These are phyloP conservation scores for Leccinellum rugosiceps DNA, from an alignment of 768 basidiomycete species.

Conservation along the genomic window DNA sequence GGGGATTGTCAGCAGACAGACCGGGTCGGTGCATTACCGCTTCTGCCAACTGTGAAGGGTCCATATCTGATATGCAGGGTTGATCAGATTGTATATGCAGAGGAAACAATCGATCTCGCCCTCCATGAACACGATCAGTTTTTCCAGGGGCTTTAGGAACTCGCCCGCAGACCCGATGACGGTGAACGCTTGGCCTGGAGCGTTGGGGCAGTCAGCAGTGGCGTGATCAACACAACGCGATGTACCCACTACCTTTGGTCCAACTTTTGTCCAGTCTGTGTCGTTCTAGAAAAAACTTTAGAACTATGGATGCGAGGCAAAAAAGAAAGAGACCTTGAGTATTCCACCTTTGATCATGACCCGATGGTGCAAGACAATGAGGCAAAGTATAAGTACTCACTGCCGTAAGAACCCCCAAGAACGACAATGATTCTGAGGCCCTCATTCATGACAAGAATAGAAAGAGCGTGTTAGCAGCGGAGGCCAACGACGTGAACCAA, in stretches of 20 bases:
- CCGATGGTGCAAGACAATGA: slow-evolving; percentile 5
- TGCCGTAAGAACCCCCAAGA: slow-evolving; percentile 56
- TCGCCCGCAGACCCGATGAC: slow-evolving; percentile 94
- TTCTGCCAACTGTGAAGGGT: slow-evolving; percentile 74
- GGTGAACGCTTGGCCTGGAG: slow-evolving; percentile 80
- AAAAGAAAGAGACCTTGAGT: slow-evolving; percentile 60
- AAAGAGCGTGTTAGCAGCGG: not conserved
- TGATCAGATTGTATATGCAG: slow-evolving; percentile 13
- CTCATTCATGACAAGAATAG: slow-evolving; percentile 1
- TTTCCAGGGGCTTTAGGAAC: slow-evolving; percentile 81
- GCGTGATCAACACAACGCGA: not conserved
- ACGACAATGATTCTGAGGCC: slow-evolving; percentile 42
- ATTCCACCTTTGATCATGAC: slow-evolving; percentile 93
- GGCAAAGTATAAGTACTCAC: slow-evolving; percentile 22
- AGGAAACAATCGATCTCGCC: slow-evolving; percentile 39
- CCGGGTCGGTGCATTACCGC: slow-evolving; percentile 51
- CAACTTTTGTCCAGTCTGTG: slow-evolving; percentile 79
- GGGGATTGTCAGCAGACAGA: not conserved
- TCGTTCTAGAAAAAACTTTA: slow-evolving; percentile 70
- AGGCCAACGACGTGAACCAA: not conserved
- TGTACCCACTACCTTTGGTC: slow-evolving; percentile 66
- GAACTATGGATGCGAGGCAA: not conserved
- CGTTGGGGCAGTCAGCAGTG: not conserved
- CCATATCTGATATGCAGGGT: slow-evolving; percentile 61
- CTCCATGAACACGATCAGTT: slow-evolving; percentile 81